Evolutionary conservation across 2,329 filamentous ascomycete species (phyloP), one percentile per base, ranked within the genome.

Genomic region (Monosporascus ibericus): DNA sequence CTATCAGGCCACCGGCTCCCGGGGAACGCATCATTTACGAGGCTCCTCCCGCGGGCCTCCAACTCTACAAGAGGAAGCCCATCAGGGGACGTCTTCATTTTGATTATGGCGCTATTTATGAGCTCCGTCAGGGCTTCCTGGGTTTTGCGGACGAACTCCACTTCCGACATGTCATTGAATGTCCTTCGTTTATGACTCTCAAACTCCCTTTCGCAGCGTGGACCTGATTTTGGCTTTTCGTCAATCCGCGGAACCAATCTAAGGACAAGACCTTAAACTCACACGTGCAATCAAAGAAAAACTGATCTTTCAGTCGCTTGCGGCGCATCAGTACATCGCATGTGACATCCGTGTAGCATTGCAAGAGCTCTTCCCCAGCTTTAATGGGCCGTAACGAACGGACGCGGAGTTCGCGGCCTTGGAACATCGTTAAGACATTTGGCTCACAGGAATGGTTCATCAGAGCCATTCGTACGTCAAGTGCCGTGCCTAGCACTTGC

Each of bases 361-460:
- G 60, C 9, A 65, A 69, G 30, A 73, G 60, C 52, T 73, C 70
- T 9, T 67, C 64, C 11, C 67, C 67, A 0, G 65, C 60, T 1
- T 50, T n/a, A 40, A 73, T 66, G 11, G 55, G 52, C 27, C 50
- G 62, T 7, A 68, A 51, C 8, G 70, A 66, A 1, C 68, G 62
- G 14, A 71, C 59, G 2, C 62, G 59, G 1, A 69, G 52, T 49
- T 69, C 51, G 25, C 51, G 53, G 15, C 67, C 66, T 46, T 71
- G 63, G 20, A 68, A 65, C 48, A 65, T 65, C 27, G 67, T 55
- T 36, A 65, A 57, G 2, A 64, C 62, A 39, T 72, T 73, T 9
- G 68, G 67, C 1, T 65, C 59, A 50, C 70, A 73, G 0, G 62
- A 66, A 57, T 72, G 69, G 55, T 72, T 72, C 50, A 71, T 65